Percentiles rank a stretch among this genome's conserved stretches.
phyloP scores from a whole-genome alignment of 331 rosid species.

The Ulmus americana region DNA sequence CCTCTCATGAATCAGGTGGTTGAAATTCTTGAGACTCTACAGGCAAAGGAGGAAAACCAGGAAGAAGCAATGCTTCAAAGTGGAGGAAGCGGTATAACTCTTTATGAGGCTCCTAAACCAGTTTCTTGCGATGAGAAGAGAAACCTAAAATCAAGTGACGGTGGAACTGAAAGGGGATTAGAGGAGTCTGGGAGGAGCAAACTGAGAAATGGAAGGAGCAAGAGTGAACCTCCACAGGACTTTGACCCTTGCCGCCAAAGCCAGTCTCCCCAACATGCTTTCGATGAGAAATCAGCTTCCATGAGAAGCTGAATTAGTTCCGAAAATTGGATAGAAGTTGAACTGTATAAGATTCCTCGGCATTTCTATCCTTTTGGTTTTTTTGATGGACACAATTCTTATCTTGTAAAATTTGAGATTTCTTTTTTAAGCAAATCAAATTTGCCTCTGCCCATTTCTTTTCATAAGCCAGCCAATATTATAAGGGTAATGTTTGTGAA shows the following conservation, averaged over 20 bases:
- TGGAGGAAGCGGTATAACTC: slow-evolving; percentile 56
- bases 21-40: slow-evolving; percentile 58
- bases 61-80: slow-evolving; percentile 48
- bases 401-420: slow-evolving; percentile 10
- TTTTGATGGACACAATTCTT: not conserved
- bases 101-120: slow-evolving; percentile 65
- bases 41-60: slow-evolving; percentile 36
- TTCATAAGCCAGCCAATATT: too few relatives aligned
- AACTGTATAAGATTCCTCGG: slow-evolving; percentile 34
- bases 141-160: slow-evolving; percentile 12
- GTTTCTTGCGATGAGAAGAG: slow-evolving; percentile 23
- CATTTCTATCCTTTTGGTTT: slow-evolving; percentile 27
- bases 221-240: slow-evolving; percentile 33
- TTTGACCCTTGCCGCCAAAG: slow-evolving; percentile 13
- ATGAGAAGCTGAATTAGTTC: slow-evolving; percentile 28
- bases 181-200: slow-evolving; percentile 21
- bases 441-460: not conserved
- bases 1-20: slow-evolving; percentile 92
- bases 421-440: not conserved
- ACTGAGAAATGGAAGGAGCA: slow-evolving; percentile 28
- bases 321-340: slow-evolving; percentile 24
- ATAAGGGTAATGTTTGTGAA: too few relatives aligned
- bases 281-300: slow-evolving; percentile 30
- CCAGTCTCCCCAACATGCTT: slow-evolving; percentile 26
- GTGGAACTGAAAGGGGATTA: slow-evolving; percentile 8